Percentiles rank a stretch among this genome's conserved stretches.
Evolutionary conservation across 2,329 filamentous ascomycete species (phyloP).

Genomic region (Talaromyces sp.): DNA sequence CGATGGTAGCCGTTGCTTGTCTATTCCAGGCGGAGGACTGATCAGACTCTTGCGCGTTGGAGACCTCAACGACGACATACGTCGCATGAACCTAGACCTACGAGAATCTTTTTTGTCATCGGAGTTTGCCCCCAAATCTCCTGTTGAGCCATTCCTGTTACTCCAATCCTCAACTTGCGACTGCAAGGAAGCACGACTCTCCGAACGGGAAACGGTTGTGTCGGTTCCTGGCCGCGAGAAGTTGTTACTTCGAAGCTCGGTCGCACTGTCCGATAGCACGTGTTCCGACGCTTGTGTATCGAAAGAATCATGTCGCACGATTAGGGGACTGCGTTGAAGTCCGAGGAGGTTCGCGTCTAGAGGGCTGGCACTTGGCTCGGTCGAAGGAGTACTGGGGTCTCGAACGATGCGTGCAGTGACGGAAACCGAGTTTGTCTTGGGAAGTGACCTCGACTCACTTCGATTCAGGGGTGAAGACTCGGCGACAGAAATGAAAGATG

Average conservation of each 20-base stretch:
- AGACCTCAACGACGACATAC: slow-evolving; percentile 60
- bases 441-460: slow-evolving; percentile 29
- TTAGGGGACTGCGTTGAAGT: slow-evolving; percentile 57
- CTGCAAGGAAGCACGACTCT: slow-evolving; percentile 42
- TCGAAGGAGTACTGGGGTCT: slow-evolving; percentile 51
- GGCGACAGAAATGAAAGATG: slow-evolving; percentile 30
- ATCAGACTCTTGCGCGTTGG: slow-evolving; percentile 49
- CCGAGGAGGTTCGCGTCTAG: slow-evolving; percentile 40
- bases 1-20: slow-evolving; percentile 12
- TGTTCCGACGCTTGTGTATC: slow-evolving; percentile 28
- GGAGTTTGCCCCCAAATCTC: slow-evolving; percentile 28
- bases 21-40: slow-evolving; percentile 34
- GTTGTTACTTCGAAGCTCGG: slow-evolving; percentile 22
- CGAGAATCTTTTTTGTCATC: slow-evolving; percentile 57
- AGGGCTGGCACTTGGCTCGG: slow-evolving; percentile 28
- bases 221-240: slow-evolving; percentile 38
- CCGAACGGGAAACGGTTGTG: slow-evolving; percentile 36
- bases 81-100: slow-evolving; percentile 63
- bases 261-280: slow-evolving; percentile 1
- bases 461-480: slow-evolving; percentile 32
- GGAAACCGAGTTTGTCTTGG: slow-evolving; percentile 69
- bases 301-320: slow-evolving; percentile 64
- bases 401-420: slow-evolving; percentile 83
- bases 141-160: not conserved
- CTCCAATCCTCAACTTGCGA: slow-evolving; percentile 35